Conservation (phyloP, 352 stramenopile species). For the Phytophthora palmivora region DNA sequence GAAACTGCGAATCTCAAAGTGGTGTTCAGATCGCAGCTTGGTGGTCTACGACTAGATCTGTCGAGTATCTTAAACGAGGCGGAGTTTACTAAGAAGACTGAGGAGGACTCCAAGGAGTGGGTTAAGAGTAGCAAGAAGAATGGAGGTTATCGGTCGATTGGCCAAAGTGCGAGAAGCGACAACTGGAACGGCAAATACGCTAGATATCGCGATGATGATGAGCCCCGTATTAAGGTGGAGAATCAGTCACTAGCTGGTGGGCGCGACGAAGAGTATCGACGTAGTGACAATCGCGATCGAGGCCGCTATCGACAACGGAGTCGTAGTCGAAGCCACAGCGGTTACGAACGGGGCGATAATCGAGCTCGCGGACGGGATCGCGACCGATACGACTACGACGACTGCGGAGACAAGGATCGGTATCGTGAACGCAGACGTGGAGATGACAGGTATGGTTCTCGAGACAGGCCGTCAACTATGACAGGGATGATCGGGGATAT, state of each 20-base stretch:
- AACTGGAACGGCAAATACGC: constrained; percentile 21
- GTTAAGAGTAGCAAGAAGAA: constrained; percentile 35
- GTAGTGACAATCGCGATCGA: constrained; percentile 20
- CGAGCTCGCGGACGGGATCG: constrained; percentile 30
- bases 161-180: constrained; percentile 12
- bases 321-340: constrained; percentile 34
- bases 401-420: constrained; percentile 38
- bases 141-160: constrained; percentile 12
- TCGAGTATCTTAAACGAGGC: constrained; percentile 59
- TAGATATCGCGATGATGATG: constrained; percentile 28
- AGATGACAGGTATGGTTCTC: constrained; percentile 38
- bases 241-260: constrained; percentile 17
- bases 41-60: constrained; percentile 70
- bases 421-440: constrained; percentile 39
- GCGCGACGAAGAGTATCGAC: constrained; percentile 31
- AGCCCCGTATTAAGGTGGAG: constrained; percentile 47
- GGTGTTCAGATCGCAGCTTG: constrained; percentile 62
- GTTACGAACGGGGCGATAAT: constrained; percentile 26
- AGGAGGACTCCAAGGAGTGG: constrained; percentile 69
- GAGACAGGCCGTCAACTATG: constrained; percentile 34
- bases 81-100: constrained; percentile 74
- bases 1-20: constrained; percentile 48
- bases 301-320: constrained; percentile 32
- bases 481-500: constrained; percentile 40
- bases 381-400: constrained; percentile 43